Percentiles rank a stretch among this genome's conserved stretches.
Conservation (phyloP, 495 filamentous ascomycete species). For the Aspergillus coremiiformis region DNA sequence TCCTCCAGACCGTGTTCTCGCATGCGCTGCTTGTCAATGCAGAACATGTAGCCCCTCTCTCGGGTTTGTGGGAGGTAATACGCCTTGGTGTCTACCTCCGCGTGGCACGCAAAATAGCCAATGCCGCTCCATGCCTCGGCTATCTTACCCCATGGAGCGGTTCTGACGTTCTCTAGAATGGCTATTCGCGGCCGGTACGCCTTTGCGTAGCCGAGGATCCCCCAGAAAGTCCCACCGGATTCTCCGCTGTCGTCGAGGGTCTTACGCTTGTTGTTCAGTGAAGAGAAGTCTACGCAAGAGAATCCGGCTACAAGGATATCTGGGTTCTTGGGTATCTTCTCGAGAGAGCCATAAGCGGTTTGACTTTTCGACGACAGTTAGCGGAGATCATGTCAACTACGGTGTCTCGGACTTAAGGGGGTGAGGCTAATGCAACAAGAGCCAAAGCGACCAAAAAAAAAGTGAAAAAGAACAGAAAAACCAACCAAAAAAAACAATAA, state of each 20-base stretch:
- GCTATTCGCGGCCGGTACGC: constrained; percentile 53
- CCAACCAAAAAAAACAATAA: not conserved
- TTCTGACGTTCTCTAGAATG: constrained; percentile 66
- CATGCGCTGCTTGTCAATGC: constrained; percentile 41
- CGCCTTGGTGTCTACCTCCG: constrained; percentile 59
- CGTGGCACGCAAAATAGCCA: constrained; percentile 46
- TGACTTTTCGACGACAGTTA: constrained; percentile 37
- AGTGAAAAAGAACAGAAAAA: not conserved
- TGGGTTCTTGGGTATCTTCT: constrained; percentile 48
- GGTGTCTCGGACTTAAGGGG: not conserved
- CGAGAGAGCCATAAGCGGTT: constrained; percentile 61
- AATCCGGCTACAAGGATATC: constrained; percentile 72
- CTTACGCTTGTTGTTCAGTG: constrained; percentile 32
- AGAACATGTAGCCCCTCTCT: constrained; percentile 63
- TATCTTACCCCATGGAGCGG: constrained; percentile 57
- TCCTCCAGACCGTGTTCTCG: constrained; percentile 9
- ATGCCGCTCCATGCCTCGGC: constrained; percentile 39
- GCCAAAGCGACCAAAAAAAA: not conserved
- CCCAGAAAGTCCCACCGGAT: constrained; percentile 62
- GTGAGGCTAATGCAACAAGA: no score
- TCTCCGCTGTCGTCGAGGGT: constrained; percentile 50
- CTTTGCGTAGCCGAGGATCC: constrained; percentile 51
- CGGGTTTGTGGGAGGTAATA: constrained; percentile 79
- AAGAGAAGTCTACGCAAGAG: constrained; percentile 67
- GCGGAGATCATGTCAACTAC: not conserved